A percentile compares a stretch with the other conserved stretches of the same genome.
phyloP scores from a whole-genome alignment of 2,329 filamentous ascomycete species.

The Venturia pyrina region DNA sequence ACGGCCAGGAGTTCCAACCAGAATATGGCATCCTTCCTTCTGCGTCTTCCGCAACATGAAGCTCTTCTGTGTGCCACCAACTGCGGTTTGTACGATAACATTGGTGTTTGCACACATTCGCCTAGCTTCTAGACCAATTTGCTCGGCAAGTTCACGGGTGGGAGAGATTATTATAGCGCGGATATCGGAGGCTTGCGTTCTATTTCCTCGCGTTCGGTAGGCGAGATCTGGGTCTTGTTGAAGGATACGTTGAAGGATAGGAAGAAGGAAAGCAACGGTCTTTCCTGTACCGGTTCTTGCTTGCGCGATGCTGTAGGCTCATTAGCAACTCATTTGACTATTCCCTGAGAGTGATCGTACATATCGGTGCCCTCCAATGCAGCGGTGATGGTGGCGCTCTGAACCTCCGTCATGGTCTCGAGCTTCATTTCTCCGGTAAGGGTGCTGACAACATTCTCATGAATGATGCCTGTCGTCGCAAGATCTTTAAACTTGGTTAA shows the following conservation, averaged over 20 bases:
- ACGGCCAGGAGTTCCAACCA: conserved; percentile 85
- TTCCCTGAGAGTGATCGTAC: conserved; percentile 40
- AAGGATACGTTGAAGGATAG: conserved; percentile 72
- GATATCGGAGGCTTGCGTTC: conserved; percentile 42
- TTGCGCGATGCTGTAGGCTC: conserved; percentile 55
- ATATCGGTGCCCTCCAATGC: conserved; percentile 73
- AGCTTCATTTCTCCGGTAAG: conserved; percentile 67
- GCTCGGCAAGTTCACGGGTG: conserved; percentile 53
- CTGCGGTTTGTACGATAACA: conserved; percentile 65
- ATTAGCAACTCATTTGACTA: conserved; percentile 13
- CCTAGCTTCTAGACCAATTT: conserved; percentile 60
- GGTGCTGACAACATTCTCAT: conserved; percentile 54
- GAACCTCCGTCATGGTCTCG: conserved; percentile 84
- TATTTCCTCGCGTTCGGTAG: conserved; percentile 34
- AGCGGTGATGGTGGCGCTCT: conserved; percentile 70
- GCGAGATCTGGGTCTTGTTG: conserved; percentile 52
- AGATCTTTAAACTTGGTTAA: conserved; percentile 37
- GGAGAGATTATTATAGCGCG: conserved; percentile 52
- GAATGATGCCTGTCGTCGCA: conserved; percentile 40
- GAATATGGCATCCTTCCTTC: conserved; percentile 69
- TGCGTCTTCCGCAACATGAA: conserved; percentile 58
- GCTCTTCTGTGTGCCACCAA: conserved; percentile 78
- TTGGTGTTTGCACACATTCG: conserved; percentile 57
- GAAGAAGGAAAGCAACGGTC: conserved; percentile 85
- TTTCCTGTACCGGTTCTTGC: conserved; percentile 97